phyloP scores from a whole-genome alignment of 2,329 filamentous ascomycete genomes.

The Aureobasidium sp. region DNA sequence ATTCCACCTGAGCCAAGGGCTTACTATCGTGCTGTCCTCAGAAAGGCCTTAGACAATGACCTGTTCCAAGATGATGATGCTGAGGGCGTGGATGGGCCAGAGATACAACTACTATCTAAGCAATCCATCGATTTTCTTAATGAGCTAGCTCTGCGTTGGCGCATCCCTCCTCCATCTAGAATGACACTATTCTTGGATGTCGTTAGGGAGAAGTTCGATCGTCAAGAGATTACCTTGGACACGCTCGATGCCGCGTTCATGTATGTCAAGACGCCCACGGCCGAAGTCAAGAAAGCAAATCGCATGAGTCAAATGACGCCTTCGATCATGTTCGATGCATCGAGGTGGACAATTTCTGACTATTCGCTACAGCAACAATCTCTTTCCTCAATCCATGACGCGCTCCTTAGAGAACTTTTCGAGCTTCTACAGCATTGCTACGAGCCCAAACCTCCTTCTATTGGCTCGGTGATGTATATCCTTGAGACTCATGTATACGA shows the following conservation, averaged over 20 bases:
- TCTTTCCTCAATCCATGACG: constrained; percentile 69
- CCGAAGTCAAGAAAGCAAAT: constrained; percentile 52
- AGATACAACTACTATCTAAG: constrained; percentile 58
- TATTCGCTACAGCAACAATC: constrained; percentile 62
- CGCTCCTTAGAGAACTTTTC: constrained; percentile 78
- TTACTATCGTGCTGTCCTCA: constrained; percentile 76
- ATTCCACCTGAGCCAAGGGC: constrained; percentile 77
- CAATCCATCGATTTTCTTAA: constrained; percentile 75
- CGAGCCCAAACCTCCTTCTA: constrained; percentile 75
- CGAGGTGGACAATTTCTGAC: constrained; percentile 45
- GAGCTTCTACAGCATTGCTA: constrained; percentile 83
- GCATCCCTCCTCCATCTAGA: constrained; percentile 74
- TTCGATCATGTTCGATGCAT: constrained; percentile 43
- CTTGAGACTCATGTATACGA: constrained; percentile 74
- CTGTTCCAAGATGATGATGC: constrained; percentile 46
- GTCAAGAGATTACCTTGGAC: constrained; percentile 73
- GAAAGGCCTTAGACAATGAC: constrained; percentile 63
- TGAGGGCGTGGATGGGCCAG: constrained; percentile 43
- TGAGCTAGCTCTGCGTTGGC: constrained; percentile 82
- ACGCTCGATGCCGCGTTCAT: constrained; percentile 80
- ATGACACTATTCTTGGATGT: constrained; percentile 79
- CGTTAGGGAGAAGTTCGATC: constrained; percentile 73
- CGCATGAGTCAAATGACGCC: constrained; percentile 42
- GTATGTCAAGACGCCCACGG: constrained; percentile 63
- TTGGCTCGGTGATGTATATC: constrained; percentile 72